Percentiles rank a stretch among this genome's conserved stretches.
Evolutionary conservation across 1,284 basidiomycete genomes (phyloP).

Genomic region (Prillingera fragicola): DNA sequence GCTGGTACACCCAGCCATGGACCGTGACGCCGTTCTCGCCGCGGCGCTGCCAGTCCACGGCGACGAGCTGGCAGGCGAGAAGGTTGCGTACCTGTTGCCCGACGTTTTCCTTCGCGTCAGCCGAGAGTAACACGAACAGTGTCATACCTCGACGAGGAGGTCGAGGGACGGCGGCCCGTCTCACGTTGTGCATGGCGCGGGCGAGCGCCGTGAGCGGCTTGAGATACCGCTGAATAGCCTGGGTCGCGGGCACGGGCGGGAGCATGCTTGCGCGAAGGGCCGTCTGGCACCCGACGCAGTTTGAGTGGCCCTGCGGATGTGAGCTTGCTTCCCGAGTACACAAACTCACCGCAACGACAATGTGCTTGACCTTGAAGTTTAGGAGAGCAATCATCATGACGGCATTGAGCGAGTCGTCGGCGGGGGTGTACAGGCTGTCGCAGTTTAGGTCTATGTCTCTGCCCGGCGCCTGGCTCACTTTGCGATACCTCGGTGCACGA

Average conservation of each 20-base stretch:
- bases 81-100: slow-evolving; percentile 42
- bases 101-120: slow-evolving; percentile 32
- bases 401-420: slow-evolving; percentile 42
- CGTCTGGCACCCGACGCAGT: slow-evolving; percentile 45
- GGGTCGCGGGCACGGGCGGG: slow-evolving; percentile 31
- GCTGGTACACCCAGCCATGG: slow-evolving; percentile 47
- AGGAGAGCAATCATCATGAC: slow-evolving; percentile 43
- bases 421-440: slow-evolving; percentile 37
- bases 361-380: slow-evolving; percentile 47
- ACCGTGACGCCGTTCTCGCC: slow-evolving; percentile 38
- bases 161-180: slow-evolving; percentile 40
- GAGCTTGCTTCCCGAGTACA: too few species aligned
- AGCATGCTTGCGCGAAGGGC: slow-evolving; percentile 39
- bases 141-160: slow-evolving; percentile 32
- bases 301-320: slow-evolving; percentile 39
- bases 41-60: slow-evolving; percentile 40
- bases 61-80: slow-evolving; percentile 33
- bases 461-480: slow-evolving; percentile 28
- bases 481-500: slow-evolving; percentile 44
- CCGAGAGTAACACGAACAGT: background rate
- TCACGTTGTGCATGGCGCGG: slow-evolving; percentile 27
- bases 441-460: background rate
- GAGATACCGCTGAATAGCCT: slow-evolving; percentile 40
- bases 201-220: slow-evolving; percentile 37
- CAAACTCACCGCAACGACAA: slow-evolving; percentile 40